Conservation (phyloP, 768 basidiomycete species). For the Trametes sanguinea region DNA sequence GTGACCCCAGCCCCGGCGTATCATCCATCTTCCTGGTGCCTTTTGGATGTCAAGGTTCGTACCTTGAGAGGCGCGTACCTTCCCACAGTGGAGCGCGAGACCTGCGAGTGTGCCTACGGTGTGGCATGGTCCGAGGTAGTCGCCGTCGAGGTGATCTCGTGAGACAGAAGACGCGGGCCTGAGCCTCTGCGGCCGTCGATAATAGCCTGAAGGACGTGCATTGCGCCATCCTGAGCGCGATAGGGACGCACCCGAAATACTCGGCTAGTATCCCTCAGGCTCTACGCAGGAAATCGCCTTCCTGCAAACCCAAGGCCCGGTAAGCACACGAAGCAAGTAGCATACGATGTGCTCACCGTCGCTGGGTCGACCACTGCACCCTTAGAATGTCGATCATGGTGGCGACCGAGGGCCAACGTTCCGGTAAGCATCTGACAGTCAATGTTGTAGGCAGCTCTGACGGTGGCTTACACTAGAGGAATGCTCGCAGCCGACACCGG, state of each 20-base stretch:
- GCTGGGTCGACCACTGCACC: background rate
- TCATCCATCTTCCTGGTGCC: background rate
- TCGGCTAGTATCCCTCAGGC: too few relatives aligned
- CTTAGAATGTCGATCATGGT: background rate
- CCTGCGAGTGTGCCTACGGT: background rate
- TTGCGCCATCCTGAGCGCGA: too few relatives aligned
- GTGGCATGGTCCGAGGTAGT: background rate
- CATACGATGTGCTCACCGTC: background rate
- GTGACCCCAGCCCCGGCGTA: background rate
- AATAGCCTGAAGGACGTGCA: too few relatives aligned
- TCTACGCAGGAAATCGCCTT: background rate
- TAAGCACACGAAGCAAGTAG: background rate
- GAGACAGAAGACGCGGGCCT: background rate
- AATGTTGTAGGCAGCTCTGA: background rate
- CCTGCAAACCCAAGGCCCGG: background rate
- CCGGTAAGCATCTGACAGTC: background rate
- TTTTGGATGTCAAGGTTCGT: background rate
- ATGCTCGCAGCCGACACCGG: constrained; percentile 6
- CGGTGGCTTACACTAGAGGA: background rate
- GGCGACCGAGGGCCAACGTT: background rate
- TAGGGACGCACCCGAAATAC: too few relatives aligned
- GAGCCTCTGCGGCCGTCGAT: too few relatives aligned
- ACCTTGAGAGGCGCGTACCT: background rate
- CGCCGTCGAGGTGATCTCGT: background rate
- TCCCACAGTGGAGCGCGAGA: constrained; percentile 4